Base-by-base conservation (phyloP, 2,329 filamentous ascomycete species). In the Rosellinia necatrix region DNA sequence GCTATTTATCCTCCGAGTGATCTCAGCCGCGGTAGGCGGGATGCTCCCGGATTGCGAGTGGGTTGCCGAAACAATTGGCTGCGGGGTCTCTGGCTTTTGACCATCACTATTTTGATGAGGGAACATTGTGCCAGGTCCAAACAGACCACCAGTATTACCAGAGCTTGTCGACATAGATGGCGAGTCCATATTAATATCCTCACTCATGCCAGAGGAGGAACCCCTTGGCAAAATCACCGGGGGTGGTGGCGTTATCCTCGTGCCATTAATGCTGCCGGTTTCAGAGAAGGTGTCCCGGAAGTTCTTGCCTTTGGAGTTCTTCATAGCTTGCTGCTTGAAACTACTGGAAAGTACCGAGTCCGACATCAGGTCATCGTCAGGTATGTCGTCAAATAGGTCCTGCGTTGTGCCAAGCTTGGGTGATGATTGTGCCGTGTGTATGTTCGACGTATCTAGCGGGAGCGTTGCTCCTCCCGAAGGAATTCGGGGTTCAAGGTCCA, bases 251-350 rank as follows among this genome's bases (percentile, higher is more conserved):
- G 75, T 76, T 12, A 68, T 64, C n/a, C 70, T 70, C 21, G 61
- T 73, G 9, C 78, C 78, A 10, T 74, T 74, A 48, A 77, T 75
- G 68, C 82, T 84, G 42, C 81, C 81, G 0, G 84, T 81, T 56
- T 88, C 87, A 55, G 90, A 89, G 62, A 92, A 90, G 3, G 82
- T 85, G 58, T 92, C 88, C 91, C 91, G 96, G 68, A 89, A 92
- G 34, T 77, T 77, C 19, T 85, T 80, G 12, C 88, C 87, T 56
- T 86, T 88, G 3, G 87, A 88, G 66, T 91, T 90, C 58, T 82
- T 85, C 60, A 87, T 81, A 1, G 82, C 86, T 59, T 92, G 88
- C 51, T 87, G 84, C 69, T 90, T 90, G 71, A 96, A 94, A 60
- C 83, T 88, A 62, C 84, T 82, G 6, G 87, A 86, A 1, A 82